phyloP scores from a whole-genome alignment of 345 rosid genomes.

The Populus alba region DNA sequence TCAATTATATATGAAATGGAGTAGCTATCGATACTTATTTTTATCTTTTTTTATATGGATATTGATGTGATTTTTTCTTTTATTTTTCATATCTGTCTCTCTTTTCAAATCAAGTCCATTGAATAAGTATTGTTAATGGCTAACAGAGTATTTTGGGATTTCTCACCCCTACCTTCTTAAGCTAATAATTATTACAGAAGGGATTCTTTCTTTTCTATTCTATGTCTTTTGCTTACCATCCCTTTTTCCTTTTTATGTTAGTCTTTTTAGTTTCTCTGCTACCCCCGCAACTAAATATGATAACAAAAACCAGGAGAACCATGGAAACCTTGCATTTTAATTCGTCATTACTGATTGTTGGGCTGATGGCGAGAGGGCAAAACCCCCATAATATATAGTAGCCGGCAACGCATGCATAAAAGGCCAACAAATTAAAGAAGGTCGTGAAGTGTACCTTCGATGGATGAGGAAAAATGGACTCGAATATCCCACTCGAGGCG shows the following conservation, averaged over 20 bases:
- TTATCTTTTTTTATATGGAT: too few species aligned
- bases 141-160: too few species aligned
- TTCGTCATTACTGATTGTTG: background rate
- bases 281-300: background rate
- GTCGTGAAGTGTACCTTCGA: constrained; percentile 34
- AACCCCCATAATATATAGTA: background rate
- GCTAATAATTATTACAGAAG: background rate
- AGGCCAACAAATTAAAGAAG: background rate
- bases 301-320: background rate
- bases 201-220: background rate
- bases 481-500: constrained; percentile 35
- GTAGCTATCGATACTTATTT: too few species aligned
- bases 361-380: background rate
- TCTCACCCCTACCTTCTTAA: background rate
- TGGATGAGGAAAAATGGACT: constrained; percentile 55
- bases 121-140: too few species aligned
- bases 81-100: too few species aligned
- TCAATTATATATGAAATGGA: background rate
- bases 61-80: too few species aligned
- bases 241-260: background rate
- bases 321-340: background rate
- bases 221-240: background rate
- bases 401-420: background rate
- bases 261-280: background rate
- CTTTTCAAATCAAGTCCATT: too few species aligned